Evolutionary conservation across 164 flowering plant species (phyloP).

Genomic region (Umbellularia californica): DNA sequence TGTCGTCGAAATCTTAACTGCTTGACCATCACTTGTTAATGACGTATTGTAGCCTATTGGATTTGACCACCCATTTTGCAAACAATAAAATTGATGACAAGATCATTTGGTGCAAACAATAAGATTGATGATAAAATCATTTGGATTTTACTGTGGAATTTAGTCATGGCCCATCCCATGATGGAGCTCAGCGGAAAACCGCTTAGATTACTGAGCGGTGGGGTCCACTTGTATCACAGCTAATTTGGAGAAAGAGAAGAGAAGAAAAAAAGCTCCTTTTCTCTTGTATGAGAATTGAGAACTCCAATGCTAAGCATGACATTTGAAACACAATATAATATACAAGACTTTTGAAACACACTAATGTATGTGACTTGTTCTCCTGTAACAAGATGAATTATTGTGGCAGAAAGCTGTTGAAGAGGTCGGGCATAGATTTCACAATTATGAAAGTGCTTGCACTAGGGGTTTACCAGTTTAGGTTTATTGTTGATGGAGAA

Average conservation of each 20-base stretch:
- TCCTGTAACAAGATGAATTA: neutral
- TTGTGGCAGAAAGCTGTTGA: conserved; percentile 51
- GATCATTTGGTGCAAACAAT: no score
- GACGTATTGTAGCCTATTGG: no score
- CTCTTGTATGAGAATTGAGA: neutral
- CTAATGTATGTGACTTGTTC: neutral
- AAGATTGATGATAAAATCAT: no score
- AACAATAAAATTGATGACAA: no score
- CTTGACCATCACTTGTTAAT: no score
- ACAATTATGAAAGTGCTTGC: conserved; percentile 81
- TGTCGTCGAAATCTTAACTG: no score
- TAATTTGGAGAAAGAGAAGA: no score
- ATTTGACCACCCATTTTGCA: no score
- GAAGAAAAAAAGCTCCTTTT: no score
- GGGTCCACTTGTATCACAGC: neutral
- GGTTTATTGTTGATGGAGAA: conserved; percentile 79
- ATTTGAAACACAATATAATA: no score
- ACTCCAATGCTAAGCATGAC: neutral
- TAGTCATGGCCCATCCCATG: neutral
- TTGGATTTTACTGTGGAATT: neutral
- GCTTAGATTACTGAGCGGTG: neutral
- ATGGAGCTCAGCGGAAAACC: neutral
- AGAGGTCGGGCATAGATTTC: conserved; percentile 86
- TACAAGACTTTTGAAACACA: no score
- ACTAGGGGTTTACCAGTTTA: conserved; percentile 81